These are phyloP conservation scores for Leccinum holopus DNA, from an alignment of 1,284 basidiomycete genomes.

Conservation along the genomic window DNA sequence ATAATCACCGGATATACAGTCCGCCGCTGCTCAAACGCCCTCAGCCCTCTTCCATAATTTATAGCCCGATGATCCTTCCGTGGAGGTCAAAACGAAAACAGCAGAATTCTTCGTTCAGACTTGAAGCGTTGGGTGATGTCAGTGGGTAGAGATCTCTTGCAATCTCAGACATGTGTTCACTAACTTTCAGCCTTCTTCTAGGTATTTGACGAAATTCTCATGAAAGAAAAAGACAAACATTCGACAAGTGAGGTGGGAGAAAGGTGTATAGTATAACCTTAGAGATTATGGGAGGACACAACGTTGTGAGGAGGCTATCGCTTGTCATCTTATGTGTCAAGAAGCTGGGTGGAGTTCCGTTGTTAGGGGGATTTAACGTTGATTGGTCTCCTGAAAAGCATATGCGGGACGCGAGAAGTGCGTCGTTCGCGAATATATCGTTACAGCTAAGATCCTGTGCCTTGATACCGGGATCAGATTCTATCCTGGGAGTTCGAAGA, in stretches of 20 bases:
- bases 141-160: not conserved
- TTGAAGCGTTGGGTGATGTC: slow-evolving; percentile 17
- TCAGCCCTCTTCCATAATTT: not conserved
- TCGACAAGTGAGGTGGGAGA: slow-evolving; percentile 1
- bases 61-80: slow-evolving; percentile 1
- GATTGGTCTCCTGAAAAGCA: slow-evolving; percentile 6
- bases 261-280: slow-evolving; percentile 11
- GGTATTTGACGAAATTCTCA: slow-evolving; percentile 9
- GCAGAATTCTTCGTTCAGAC: not conserved
- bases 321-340: slow-evolving; percentile 4
- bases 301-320: not conserved
- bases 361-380: slow-evolving; percentile 59
- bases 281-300: slow-evolving; percentile 5
- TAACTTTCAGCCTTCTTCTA: not conserved
- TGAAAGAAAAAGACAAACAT: slow-evolving; percentile 4
- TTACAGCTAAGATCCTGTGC: slow-evolving; percentile 11
- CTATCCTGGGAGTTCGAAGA: slow-evolving; percentile 8
- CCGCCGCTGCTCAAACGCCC: slow-evolving; percentile 1
- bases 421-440: slow-evolving; percentile 9
- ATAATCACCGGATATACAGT: slow-evolving; percentile 4
- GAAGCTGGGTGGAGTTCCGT: slow-evolving; percentile 40
- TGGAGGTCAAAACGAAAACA: slow-evolving; percentile 3
- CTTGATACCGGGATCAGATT: slow-evolving; percentile 11
- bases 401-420: slow-evolving; percentile 4
- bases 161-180: slow-evolving; percentile 4